These are phyloP conservation scores for Zygosaccharomyces kombuchaensis DNA, from an alignment of 805 yeast genomes.

Conservation along the genomic window DNA sequence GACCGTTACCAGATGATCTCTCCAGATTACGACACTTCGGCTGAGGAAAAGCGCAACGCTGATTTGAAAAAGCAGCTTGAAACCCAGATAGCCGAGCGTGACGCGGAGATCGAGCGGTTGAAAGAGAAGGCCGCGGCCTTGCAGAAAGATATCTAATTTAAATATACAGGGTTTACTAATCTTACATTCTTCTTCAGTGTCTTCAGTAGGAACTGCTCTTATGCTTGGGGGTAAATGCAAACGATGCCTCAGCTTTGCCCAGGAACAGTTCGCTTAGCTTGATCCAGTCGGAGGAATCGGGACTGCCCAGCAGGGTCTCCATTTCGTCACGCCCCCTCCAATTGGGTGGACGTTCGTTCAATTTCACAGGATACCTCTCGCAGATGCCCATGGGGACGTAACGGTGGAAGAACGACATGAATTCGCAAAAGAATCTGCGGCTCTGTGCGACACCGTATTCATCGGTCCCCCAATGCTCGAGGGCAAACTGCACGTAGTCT, in stretches of 20 bases:
- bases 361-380: constrained; percentile 79
- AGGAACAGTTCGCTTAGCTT: constrained; percentile 91
- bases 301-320: constrained; percentile 82
- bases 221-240: constrained; percentile 87
- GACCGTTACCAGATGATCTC: constrained; percentile 43
- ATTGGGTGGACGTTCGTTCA: constrained; percentile 89
- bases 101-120: constrained; percentile 59
- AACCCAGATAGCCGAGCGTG: constrained; percentile 52
- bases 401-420: constrained; percentile 87
- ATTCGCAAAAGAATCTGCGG: constrained; percentile 90
- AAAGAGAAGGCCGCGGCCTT: constrained; percentile 70
- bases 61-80: constrained; percentile 39
- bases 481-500: constrained; percentile 70
- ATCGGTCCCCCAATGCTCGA: constrained; percentile 97
- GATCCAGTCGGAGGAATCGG: constrained; percentile 91
- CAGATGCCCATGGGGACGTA: constrained; percentile 92
- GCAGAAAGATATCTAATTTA: constrained; percentile 48
- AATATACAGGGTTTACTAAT: constrained; percentile 1
- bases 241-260: constrained; percentile 74
- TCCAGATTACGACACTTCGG: constrained; percentile 13
- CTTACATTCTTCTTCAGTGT: neutral
- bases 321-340: constrained; percentile 92
- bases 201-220: constrained; percentile 74
- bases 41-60: constrained; percentile 12
- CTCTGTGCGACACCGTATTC: constrained; percentile 87